Evolutionary conservation across 1,139 yeast species (phyloP), one percentile per base, ranked within the genome.

Genomic region (Lodderomyces parapsilosis): DNA sequence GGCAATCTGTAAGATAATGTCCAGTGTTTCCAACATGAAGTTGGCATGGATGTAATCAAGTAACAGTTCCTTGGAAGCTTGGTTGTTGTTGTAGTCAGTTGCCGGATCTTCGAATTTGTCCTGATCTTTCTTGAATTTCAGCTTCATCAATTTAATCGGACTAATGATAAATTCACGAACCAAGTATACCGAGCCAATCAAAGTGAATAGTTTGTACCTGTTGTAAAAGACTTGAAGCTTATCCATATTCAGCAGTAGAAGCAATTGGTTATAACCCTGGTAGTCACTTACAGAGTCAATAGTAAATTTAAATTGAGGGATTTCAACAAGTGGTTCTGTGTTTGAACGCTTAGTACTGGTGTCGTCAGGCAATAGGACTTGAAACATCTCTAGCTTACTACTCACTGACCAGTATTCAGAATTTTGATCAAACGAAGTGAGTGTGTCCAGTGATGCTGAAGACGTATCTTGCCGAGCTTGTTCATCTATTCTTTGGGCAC

Each of bases 151-250:
- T 43, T 51, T 60, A 14, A 61, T 50, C 38, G 75, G 82, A 44
- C 62, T 61, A 6, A 74, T 41, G 2, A 80, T 46, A 4, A 76
- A 68, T 49, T 79, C 79, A 42, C 71, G 67, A 14, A 83, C 50
- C 11, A 83, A 58, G 52, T 78, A 79, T 3, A 79, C 50, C 7
- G 81, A 65, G 1, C 90, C 86, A 13, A 81, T 57, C 0, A 80
- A 49, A 1, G 77, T 66, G 55, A 81, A 82, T 20, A 76, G 62
- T 24, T 78, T 74, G 50, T 71, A 73, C 10, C 75, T 60, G 38
- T 83, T 81, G 39, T 75, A 64, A 22, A 62, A 62, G 1, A 74
- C 44, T 4, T 57, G 45, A 19, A 79, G 45, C 30, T 53, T 59
- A 8, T 65, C 63, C 9, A 50, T 34, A 14, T 43, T 41, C 6